phyloP scores from a whole-genome alignment of 345 rosid genomes.

The Brassica juncea region DNA sequence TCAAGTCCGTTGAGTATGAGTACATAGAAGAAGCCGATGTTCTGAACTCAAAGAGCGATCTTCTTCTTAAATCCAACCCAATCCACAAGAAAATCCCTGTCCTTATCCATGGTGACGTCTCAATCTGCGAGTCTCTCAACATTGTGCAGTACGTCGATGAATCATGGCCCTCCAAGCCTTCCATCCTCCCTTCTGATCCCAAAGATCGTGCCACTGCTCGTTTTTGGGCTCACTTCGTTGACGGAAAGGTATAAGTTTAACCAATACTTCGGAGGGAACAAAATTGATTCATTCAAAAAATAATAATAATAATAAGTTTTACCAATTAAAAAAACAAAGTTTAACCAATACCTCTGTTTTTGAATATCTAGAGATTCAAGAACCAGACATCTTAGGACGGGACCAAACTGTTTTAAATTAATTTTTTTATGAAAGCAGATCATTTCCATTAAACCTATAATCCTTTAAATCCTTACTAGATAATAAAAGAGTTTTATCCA shows the following conservation, averaged over 20 bases:
- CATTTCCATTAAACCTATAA: too few relatives aligned
- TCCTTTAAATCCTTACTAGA: too few relatives aligned
- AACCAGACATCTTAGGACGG: too few relatives aligned
- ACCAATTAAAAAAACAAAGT: too few relatives aligned
- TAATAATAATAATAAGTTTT: too few relatives aligned
- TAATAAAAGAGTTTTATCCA: too few relatives aligned
- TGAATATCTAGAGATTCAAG: too few relatives aligned
- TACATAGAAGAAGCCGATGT: slow-evolving; percentile 32
- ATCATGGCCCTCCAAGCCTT: slow-evolving; percentile 55
- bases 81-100: slow-evolving; percentile 56
- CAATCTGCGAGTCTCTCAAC: slow-evolving; percentile 68
- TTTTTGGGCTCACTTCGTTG: slow-evolving; percentile 69
- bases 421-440: too few relatives aligned
- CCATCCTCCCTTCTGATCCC: slow-evolving; percentile 55
- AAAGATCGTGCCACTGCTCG: slow-evolving; percentile 59
- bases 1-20: slow-evolving; percentile 34
- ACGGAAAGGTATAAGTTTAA: slow-evolving; percentile 49
- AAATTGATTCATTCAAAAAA: too few relatives aligned
- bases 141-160: slow-evolving; percentile 76
- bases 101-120: slow-evolving; percentile 56
- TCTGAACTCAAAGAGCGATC: slow-evolving; percentile 52
- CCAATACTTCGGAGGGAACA: background rate
- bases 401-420: too few relatives aligned
- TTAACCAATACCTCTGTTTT: too few relatives aligned
- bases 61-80: slow-evolving; percentile 58